Percentiles rank a stretch among this genome's conserved stretches.
phyloP scores from a whole-genome alignment of 2,329 filamentous ascomycete genomes.

The Sporothrix phasma region DNA sequence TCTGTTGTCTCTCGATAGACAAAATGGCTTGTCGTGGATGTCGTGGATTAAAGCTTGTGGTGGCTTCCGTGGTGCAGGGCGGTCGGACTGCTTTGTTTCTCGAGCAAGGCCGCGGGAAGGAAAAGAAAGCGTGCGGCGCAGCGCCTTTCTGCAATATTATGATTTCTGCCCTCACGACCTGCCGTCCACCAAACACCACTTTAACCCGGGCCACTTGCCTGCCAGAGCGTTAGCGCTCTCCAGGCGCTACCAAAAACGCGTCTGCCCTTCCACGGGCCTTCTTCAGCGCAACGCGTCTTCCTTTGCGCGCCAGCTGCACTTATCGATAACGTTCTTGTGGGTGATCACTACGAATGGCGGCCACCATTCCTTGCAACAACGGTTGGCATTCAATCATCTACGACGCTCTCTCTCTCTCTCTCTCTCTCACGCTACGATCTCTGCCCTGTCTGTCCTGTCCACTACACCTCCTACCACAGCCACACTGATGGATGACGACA shows the following conservation, averaged over 20 bases:
- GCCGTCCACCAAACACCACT: not conserved
- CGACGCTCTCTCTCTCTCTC: no score
- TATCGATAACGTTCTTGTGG: conserved; percentile 4
- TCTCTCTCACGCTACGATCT: no score
- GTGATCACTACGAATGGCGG: not conserved
- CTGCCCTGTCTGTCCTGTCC: no score
- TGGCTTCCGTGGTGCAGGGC: conserved; percentile 1
- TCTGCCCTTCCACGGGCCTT: not conserved
- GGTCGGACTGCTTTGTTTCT: conserved; percentile 8
- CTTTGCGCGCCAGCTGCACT: not conserved
- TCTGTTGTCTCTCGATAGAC: no score
- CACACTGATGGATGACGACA: conserved; percentile 3
- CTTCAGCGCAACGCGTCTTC: conserved; percentile 9
- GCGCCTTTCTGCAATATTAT: conserved; percentile 3
- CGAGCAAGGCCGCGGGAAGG: not conserved
- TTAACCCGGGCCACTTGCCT: not conserved
- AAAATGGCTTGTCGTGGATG: no score
- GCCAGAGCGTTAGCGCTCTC: not conserved
- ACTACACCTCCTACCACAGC: not conserved
- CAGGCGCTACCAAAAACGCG: conserved; percentile 6
- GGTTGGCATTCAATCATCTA: no score
- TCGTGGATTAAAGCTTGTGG: not conserved
- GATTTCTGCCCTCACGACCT: not conserved
- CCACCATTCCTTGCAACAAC: not conserved
- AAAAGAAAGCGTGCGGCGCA: not conserved